Base-by-base conservation (phyloP, 2,329 filamentous ascomycete genomes). In the Colletotrichum aenigma region DNA sequence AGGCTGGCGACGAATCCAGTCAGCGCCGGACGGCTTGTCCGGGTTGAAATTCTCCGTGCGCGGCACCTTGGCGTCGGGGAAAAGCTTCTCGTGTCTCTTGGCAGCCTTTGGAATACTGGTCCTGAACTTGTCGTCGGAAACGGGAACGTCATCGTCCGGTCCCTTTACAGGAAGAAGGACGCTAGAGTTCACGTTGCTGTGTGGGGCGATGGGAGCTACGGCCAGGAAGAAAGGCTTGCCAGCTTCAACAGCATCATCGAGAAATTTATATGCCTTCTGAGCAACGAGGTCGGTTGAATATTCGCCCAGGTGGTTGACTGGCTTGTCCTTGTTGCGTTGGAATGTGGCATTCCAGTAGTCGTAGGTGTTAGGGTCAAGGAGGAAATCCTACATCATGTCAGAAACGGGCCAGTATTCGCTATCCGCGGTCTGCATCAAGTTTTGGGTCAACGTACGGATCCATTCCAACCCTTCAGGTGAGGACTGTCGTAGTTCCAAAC, bases 1-100 rank as follows among this genome's bases (percentile, higher is more conserved):
- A 1, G 84, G 83, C 7, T 88, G 84, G 12, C 81, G 76, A 5
- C 81, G 80, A 52, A 89, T 81, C 87, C 88, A 90, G 43, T 84
- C 85, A 6, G 85, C 88, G 4, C 85, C 86, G 4, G 83, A 84
- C 0, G 85, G 77, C n/a, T 77, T 75, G 13, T 79, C 79, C 0
- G 93, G 92, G 80, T 95, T 95, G 84, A 95, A 95, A 79, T 93
- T 90, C 0, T 87, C 84, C 1, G 88, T 92, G n/a, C 93, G 85
- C 0, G 93, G 93, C 1, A 94, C 89, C 34, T 86, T 89, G 6
- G 86, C 88, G 74, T 90, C 87, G 8, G 86, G 78, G 79, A 95
- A 95, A 0, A 94, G 85, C 78, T 92, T 83, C 32, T 87, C 85
- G 78, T 95, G 92, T 24, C 92, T 86, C 66, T 89, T 84, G 0